A percentile compares a stretch with the other conserved stretches of the same genome.
These are phyloP conservation scores for Barnettozyma salicaria DNA, from an alignment of 805 yeast genomes.

Conservation along the genomic window DNA sequence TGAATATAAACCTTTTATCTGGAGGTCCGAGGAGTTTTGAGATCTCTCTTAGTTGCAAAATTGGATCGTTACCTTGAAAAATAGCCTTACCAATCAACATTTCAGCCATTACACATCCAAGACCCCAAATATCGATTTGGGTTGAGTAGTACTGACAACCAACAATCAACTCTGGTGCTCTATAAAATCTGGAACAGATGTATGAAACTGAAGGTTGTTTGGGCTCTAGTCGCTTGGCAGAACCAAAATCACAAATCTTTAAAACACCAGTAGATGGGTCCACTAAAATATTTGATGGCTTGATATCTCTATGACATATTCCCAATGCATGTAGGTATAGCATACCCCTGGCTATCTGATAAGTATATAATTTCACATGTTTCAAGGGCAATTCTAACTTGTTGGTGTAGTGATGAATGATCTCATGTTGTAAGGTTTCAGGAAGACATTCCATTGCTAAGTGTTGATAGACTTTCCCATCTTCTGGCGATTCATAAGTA, in stretches of 20 bases:
- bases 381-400: constrained; percentile 61
- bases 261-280: constrained; percentile 62
- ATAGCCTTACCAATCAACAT: constrained; percentile 87
- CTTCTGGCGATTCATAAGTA: constrained; percentile 57
- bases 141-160: constrained; percentile 86
- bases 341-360: constrained; percentile 81
- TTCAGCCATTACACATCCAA: constrained; percentile 95
- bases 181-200: constrained; percentile 90
- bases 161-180: constrained; percentile 93
- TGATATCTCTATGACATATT: constrained; percentile 78
- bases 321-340: constrained; percentile 74
- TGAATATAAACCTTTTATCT: constrained; percentile 59
- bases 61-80: constrained; percentile 91
- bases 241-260: constrained; percentile 82
- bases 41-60: constrained; percentile 83
- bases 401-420: constrained; percentile 57
- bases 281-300: constrained; percentile 75
- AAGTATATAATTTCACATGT: constrained; percentile 70
- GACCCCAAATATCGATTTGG: constrained; percentile 95
- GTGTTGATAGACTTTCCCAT: constrained; percentile 67
- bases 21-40: constrained; percentile 91
- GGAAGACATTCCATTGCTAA: constrained; percentile 85
- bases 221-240: constrained; percentile 72
- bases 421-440: constrained; percentile 71
- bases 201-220: constrained; percentile 89